A percentile compares a stretch with the other conserved stretches of the same genome.
phyloP scores from a whole-genome alignment of 345 rosid species.

The Euphorbia peplus region DNA sequence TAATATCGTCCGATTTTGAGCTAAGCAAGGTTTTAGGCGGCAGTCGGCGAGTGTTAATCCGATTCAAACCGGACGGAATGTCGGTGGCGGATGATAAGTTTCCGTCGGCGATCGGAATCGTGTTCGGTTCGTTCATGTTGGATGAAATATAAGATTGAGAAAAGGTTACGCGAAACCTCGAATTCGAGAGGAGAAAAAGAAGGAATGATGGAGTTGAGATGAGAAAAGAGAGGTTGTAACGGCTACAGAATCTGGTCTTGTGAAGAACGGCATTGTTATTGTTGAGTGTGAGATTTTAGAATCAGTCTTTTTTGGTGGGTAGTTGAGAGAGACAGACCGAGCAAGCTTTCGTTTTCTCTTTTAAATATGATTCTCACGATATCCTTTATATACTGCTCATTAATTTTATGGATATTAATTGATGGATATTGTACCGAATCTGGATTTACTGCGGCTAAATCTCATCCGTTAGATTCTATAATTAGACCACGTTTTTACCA shows the following conservation, averaged over 20 bases:
- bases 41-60: conserved; percentile 63
- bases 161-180: neutral
- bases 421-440: too few relatives aligned
- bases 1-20: conserved; percentile 38
- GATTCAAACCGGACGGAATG: conserved; percentile 75
- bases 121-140: conserved; percentile 44
- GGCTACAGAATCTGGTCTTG: neutral
- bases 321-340: neutral
- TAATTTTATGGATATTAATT: too few relatives aligned
- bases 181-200: neutral
- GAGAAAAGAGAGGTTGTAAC: neutral
- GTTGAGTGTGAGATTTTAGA: neutral
- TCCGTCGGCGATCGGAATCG: conserved; percentile 31
- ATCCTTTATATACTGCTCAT: neutral
- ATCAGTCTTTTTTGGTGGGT: conserved; percentile 1
- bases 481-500: too few relatives aligned
- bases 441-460: too few relatives aligned
- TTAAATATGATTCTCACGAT: neutral
- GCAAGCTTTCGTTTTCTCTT: too few relatives aligned
- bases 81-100: conserved; percentile 36
- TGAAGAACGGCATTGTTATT: neutral
- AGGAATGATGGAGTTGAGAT: neutral
- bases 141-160: neutral
- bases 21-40: conserved; percentile 26
- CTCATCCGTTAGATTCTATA: too few relatives aligned